Evolutionary conservation across 1,284 basidiomycete genomes (phyloP), one percentile per base, ranked within the genome.

Genomic region (Cutaneotrichosporon daszewskae): DNA sequence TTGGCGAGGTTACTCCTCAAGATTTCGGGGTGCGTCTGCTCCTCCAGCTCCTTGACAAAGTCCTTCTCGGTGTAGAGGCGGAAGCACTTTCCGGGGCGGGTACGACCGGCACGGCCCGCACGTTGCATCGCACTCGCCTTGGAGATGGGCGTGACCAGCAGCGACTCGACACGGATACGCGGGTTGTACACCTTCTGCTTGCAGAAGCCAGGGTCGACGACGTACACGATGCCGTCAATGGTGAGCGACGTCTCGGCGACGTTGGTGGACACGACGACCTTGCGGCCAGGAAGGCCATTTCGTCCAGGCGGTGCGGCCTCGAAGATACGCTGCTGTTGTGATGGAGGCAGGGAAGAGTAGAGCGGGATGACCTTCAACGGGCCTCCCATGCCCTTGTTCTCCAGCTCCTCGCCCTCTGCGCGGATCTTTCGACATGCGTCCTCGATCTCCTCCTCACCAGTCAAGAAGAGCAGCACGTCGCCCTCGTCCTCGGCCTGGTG

Each of bases 101-200:
- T 98, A 55, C 95, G 82, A 19, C 95, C 94, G 0, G 94, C 94
- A 69, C 95, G 87, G 46, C 94, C 95, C 0, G 95, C 91, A 18
- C 95, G 77, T 71, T 99, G 94, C 71, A 94, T 88, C 5, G 94
- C 94, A 1, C 85, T 90, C 1, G 92, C 92, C 68, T 97, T 96
- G 16, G 89, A 94, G 57, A 98, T 98, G 0, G 95, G 92, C 42
- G 84, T 85, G 24, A 97, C 92, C 8, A 97, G 75, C 43, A 98
- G 75, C 45, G 85, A 89, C 73, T 99, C 94, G 32, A 98, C 91
- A 53, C 95, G 82, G 57, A 97, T 95, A 24, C 92, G 80, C 0
- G 91, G 91, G 67, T 95, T 95, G 75, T 96, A 96, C 40, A 96
- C 87, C 66, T 92, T 97, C 72, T 96, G 88, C 72, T 96, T 94